These are phyloP conservation scores for Trichoderma koningii DNA, from an alignment of 2,329 filamentous ascomycete species.

Conservation along the genomic window DNA sequence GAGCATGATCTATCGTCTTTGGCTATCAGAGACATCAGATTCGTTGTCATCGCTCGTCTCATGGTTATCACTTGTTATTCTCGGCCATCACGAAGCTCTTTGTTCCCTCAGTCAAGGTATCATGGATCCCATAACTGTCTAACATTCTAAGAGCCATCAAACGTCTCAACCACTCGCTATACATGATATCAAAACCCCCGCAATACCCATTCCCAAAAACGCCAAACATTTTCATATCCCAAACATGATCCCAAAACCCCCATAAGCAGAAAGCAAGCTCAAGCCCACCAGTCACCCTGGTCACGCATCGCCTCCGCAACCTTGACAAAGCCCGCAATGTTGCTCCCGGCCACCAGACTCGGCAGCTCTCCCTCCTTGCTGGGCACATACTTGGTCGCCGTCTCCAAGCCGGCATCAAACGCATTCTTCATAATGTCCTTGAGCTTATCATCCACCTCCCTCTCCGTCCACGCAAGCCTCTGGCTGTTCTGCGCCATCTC, in stretches of 20 bases:
- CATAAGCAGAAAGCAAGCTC: not conserved
- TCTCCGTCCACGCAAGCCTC: conserved; percentile 79
- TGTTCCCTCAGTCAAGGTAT: too few species aligned
- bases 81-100: too few species aligned
- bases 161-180: too few species aligned
- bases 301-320: conserved; percentile 92
- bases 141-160: too few species aligned
- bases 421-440: conserved; percentile 93
- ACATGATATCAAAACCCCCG: too few species aligned
- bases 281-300: conserved; percentile 87
- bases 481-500: conserved; percentile 98
- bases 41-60: too few species aligned
- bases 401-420: conserved; percentile 86
- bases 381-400: conserved; percentile 84
- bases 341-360: conserved; percentile 87
- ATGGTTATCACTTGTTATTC: too few species aligned
- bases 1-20: too few species aligned
- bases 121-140: too few species aligned
- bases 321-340: conserved; percentile 98
- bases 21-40: too few species aligned
- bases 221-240: conserved; percentile 5
- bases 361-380: conserved; percentile 81
- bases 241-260: not conserved
- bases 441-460: conserved; percentile 90
- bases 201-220: conserved; percentile 8